Evolutionary conservation across 768 basidiomycete genomes (phyloP), one percentile per base, ranked within the genome.

Genomic region (Boletus insuetus): DNA sequence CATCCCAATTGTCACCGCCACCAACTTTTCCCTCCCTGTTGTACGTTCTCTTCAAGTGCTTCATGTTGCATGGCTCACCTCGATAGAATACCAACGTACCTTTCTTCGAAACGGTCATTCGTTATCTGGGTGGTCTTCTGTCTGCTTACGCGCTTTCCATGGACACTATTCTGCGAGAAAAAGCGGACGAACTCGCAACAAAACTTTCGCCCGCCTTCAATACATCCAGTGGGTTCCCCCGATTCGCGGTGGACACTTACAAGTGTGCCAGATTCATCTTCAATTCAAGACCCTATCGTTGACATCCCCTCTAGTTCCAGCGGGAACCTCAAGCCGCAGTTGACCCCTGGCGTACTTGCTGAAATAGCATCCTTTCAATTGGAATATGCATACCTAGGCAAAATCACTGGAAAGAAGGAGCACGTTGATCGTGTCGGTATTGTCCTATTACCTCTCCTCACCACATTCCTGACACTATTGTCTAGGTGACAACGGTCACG

Each of bases 91-190:
- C 59, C 74, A 67, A 50, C 1, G 69, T 70, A 0, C 85, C 85
- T 2, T 89, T 85, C 67, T 91, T 91, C 56, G 90, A 95, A 74
- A 95, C 92, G 0, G 83, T 89, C 40, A 97, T 97, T 56, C 84
- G 94, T 32, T 89, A 95, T 62, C 82, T 98, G 2, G 94, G 94
- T 3, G 95, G 94, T 7, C 75, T 95, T 1, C 79, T 95, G 6
- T 89, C 89, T 3, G 91, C 89, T 0, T 87, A 94, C 63, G 85
- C 93, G 6, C 74, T 97, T 2, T 84, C 89, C 1, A 74, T 76
- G 16, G 81, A 94, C 51, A 63, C 72, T 2, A 64, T 87, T 3
- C 78, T 90, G 50, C 79, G 93, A 37, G 69, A 76, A 17, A 82
- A 84, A 34, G 91, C 94, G 1, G 83, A 91, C 44, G 88, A 94